phyloP scores from a whole-genome alignment of 2,329 filamentous ascomycete species.

The Colletotrichum truncatum region DNA sequence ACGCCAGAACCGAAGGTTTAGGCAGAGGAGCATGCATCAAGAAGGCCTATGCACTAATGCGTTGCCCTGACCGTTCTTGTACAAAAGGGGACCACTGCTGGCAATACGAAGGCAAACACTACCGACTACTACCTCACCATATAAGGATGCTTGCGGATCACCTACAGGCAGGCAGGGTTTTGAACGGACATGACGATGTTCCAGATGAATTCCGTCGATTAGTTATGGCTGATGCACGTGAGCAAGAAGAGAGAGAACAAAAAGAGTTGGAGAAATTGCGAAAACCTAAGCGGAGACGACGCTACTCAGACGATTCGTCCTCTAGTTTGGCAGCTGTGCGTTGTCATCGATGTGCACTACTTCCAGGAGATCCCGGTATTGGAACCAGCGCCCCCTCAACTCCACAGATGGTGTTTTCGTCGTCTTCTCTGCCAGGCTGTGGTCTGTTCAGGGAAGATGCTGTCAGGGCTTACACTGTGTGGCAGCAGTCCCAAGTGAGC shows the following conservation, averaged over 20 bases:
- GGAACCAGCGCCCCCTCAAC: background rate
- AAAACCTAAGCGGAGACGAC: slow-evolving; percentile 6
- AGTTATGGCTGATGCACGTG: slow-evolving; percentile 22
- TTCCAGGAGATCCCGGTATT: too few species aligned
- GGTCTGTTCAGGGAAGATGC: slow-evolving; percentile 12
- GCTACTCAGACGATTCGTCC: background rate
- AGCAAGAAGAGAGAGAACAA: slow-evolving; percentile 19
- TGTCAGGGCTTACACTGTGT: slow-evolving; percentile 9
- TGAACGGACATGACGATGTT: slow-evolving; percentile 28
- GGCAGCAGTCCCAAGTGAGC: slow-evolving; percentile 10
- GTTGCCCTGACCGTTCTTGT: slow-evolving; percentile 14
- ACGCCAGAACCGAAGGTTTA: slow-evolving; percentile 8
- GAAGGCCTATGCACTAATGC: slow-evolving; percentile 21
- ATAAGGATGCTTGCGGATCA: slow-evolving; percentile 31
- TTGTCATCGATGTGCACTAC: background rate
- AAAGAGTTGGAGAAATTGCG: background rate
- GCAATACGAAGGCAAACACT: slow-evolving; percentile 14
- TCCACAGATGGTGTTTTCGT: slow-evolving; percentile 13
- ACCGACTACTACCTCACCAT: slow-evolving; percentile 17
- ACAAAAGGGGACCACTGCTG: slow-evolving; percentile 26
- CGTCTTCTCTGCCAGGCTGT: background rate
- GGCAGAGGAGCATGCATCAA: slow-evolving; percentile 16
- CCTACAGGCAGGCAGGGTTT: slow-evolving; percentile 20
- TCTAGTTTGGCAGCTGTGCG: background rate
- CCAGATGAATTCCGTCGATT: slow-evolving; percentile 20